A percentile compares a stretch with the other conserved stretches of the same genome.
These are phyloP conservation scores for Aspergillus bombycis DNA, from an alignment of 2,329 filamentous ascomycete species.

Conservation along the genomic window DNA sequence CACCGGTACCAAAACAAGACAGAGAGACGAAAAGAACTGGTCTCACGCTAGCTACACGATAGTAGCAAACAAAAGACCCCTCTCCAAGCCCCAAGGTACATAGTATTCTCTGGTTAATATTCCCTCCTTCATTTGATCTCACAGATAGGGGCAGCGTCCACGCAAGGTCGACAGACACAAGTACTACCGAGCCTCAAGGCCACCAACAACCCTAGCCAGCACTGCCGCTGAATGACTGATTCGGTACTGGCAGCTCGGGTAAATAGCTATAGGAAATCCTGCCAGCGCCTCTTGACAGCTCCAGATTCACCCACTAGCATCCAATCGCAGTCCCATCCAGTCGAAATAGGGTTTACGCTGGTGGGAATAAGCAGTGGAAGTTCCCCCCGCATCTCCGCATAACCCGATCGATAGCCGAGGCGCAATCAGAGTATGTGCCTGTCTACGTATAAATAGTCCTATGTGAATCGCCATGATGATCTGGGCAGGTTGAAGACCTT, in stretches of 20 bases:
- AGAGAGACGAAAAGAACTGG: background rate
- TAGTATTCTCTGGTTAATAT: too few species aligned
- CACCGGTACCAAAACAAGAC: too few species aligned
- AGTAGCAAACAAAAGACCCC: background rate
- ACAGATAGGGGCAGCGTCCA: too few species aligned
- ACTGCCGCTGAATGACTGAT: background rate
- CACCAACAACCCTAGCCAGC: too few species aligned
- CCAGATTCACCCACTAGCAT: background rate
- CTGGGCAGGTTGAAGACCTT: too few species aligned
- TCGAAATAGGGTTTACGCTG: background rate
- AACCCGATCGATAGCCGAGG: background rate
- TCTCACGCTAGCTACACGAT: accelerated
- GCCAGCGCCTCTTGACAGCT: background rate
- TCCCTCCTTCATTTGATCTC: too few species aligned
- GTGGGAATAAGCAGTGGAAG: background rate
- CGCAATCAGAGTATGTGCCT: background rate
- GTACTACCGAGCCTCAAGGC: too few species aligned
- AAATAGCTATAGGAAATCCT: background rate
- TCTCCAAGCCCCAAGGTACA: accelerated
- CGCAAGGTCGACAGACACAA: too few species aligned
- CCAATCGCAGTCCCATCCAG: background rate
- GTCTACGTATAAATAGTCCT: background rate
- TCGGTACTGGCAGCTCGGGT: background rate
- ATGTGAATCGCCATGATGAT: too few species aligned
- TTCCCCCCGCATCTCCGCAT: background rate